These are phyloP conservation scores for Globisporangium takayamanum DNA, from an alignment of 352 stramenopile genomes.

Conservation along the genomic window DNA sequence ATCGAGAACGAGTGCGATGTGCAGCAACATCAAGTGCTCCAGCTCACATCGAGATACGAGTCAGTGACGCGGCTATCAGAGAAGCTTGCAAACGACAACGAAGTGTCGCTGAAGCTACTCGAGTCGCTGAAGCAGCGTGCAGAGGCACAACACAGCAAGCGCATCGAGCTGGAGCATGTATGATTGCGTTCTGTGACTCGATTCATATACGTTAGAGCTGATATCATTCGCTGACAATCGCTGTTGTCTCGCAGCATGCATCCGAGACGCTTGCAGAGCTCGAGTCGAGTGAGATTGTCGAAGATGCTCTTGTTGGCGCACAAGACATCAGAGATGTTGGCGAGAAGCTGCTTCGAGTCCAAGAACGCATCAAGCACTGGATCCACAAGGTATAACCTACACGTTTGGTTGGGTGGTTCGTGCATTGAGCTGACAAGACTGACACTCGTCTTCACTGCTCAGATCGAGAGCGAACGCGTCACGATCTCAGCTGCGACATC, in stretches of 20 bases:
- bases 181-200: neutral
- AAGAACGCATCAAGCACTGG: neutral
- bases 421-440: neutral
- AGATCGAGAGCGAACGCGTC: neutral
- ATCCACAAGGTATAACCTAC: neutral
- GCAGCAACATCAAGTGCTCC: conserved; percentile 2
- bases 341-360: neutral
- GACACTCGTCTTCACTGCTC: neutral
- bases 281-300: neutral
- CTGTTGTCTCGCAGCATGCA: neutral
- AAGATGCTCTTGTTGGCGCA: neutral
- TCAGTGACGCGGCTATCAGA: neutral
- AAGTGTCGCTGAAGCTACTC: neutral
- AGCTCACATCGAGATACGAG: conserved; percentile 1
- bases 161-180: neutral
- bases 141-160: neutral
- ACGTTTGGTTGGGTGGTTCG: neutral
- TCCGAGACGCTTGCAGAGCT: neutral
- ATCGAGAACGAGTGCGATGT: neutral
- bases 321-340: neutral
- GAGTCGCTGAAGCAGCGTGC: neutral
- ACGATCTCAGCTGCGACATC: neutral
- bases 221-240: neutral
- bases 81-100: neutral
- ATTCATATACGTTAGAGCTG: neutral